These are phyloP conservation scores for Crucihimalaya himalaica DNA, from an alignment of 345 rosid genomes.

Conservation along the genomic window DNA sequence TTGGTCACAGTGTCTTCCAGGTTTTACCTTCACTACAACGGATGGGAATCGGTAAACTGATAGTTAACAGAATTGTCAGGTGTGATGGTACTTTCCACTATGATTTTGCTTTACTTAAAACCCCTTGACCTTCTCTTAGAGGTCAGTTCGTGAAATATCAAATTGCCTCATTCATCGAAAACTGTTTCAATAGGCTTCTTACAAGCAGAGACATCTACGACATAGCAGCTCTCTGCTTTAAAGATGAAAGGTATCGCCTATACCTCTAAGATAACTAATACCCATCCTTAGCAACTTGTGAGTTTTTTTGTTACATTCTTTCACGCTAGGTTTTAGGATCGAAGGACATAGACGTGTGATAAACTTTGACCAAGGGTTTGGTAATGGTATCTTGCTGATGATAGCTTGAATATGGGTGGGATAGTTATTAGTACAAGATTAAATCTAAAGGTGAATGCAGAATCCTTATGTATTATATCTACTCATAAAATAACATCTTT, in stretches of 20 bases:
- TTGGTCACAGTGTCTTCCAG: conserved; percentile 59
- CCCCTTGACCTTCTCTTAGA: background rate
- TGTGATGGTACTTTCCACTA: conserved; percentile 25
- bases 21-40: conserved; percentile 67
- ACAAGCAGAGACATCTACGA: conserved; percentile 70
- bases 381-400: conserved; percentile 7
- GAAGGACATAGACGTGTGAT: background rate
- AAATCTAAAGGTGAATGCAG: background rate
- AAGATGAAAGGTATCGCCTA: conserved; percentile 59
- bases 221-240: conserved; percentile 84
- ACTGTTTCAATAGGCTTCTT: conserved; percentile 55
- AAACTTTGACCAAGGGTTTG: background rate
- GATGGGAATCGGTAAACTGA: conserved; percentile 81
- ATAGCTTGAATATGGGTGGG: background rate
- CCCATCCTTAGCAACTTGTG: background rate
- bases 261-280: background rate
- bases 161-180: background rate
- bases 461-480: background rate
- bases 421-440: background rate
- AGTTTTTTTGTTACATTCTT: background rate
- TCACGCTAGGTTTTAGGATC: background rate
- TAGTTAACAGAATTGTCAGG: conserved; percentile 74
- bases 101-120: conserved; percentile 2
- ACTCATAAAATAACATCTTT: background rate
- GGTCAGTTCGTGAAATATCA: background rate